Evolutionary conservation across 2,329 filamentous ascomycete genomes (phyloP).

Genomic region (Pseudogymnoascus verrucosus): DNA sequence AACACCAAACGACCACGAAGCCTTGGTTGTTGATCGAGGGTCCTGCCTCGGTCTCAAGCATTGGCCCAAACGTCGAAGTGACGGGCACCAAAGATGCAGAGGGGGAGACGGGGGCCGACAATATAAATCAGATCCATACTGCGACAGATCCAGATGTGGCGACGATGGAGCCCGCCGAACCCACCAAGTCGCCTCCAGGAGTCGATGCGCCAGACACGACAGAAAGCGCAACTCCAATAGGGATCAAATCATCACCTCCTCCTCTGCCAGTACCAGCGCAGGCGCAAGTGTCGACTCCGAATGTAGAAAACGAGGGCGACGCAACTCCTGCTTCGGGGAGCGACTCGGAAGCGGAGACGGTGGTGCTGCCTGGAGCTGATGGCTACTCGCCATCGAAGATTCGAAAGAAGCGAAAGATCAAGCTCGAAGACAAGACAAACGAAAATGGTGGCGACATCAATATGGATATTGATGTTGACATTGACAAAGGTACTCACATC

Average conservation of each 20-base stretch:
- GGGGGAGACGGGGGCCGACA: slow-evolving; percentile 23
- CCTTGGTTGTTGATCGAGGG: slow-evolving; percentile 7
- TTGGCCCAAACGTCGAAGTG: slow-evolving; percentile 9
- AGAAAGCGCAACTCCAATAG: slow-evolving; percentile 19
- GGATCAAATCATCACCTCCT: slow-evolving; percentile 26
- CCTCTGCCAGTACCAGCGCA: slow-evolving; percentile 12
- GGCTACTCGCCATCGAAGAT: slow-evolving; percentile 56
- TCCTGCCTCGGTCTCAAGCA: slow-evolving; percentile 6
- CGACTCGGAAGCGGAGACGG: slow-evolving; percentile 65
- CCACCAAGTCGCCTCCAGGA: slow-evolving; percentile 5
- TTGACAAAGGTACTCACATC: slow-evolving; percentile 9
- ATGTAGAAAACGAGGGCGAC: slow-evolving; percentile 14
- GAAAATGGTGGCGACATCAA: slow-evolving; percentile 35
- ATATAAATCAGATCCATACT: slow-evolving; percentile 27
- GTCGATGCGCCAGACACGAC: slow-evolving; percentile 17
- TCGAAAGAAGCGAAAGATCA: slow-evolving; percentile 47
- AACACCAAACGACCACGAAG: slow-evolving; percentile 4
- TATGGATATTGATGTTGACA: slow-evolving; percentile 13
- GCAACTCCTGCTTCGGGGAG: slow-evolving; percentile 37
- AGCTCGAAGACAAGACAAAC: slow-evolving; percentile 56
- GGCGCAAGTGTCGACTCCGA: not conserved
- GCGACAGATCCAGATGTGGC: slow-evolving; percentile 16
- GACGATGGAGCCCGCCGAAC: slow-evolving; percentile 2
- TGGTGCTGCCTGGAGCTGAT: slow-evolving; percentile 59
- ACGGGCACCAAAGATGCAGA: slow-evolving; percentile 22